Base-by-base conservation (phyloP, 805 yeast genomes). In the Yarrowia hollandica region DNA sequence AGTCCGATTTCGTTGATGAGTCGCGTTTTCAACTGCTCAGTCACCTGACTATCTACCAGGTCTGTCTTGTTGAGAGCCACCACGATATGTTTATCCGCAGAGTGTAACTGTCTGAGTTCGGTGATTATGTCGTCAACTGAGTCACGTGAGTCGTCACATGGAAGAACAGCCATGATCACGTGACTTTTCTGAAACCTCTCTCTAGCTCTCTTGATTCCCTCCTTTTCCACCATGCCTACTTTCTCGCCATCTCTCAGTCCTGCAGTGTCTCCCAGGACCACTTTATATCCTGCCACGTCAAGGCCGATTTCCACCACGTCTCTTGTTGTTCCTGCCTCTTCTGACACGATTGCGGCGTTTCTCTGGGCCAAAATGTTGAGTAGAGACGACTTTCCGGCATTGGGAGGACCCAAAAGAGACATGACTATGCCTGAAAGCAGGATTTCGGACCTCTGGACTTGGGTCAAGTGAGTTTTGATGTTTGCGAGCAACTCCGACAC, bases 311-410 rank as follows among this genome's bases (percentile, higher is more conserved):
- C 95, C 21, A 94, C 80, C 0, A 88, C 74, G 67, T 94, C 99
- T 66, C 99, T 77, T 0, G 99, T 94, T 0, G 99, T 94, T 0
- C 99, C 99, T 1, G 96, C 96, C 5, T 88, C 81, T 34, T 83
- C 83, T 68, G 97, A 89, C 0, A 94, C 98, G 34, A 94, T 90
- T 0, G 97, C 95, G 15, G 90, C 86, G 19, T 90, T 95, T 19
- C 86, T 81, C 61, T 84, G 79, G 0, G 91, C 89, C 7, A 94
- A 70, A n/a, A 73, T 67, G 67, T 94, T 94, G 55, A 94, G 71
- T 10, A 94, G 72, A 1, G 96, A 88, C 3, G 97, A 90, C 69
- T 94, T 94, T 0, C 99, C 99, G 0, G 96, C 97, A 71, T 94
- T 94, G 1, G 99, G 97, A 6, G 96, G 94, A 0, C 99, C 99